Base-by-base conservation (phyloP, 2,329 filamentous ascomycete species). In the Cladophialophora chaetospira region DNA sequence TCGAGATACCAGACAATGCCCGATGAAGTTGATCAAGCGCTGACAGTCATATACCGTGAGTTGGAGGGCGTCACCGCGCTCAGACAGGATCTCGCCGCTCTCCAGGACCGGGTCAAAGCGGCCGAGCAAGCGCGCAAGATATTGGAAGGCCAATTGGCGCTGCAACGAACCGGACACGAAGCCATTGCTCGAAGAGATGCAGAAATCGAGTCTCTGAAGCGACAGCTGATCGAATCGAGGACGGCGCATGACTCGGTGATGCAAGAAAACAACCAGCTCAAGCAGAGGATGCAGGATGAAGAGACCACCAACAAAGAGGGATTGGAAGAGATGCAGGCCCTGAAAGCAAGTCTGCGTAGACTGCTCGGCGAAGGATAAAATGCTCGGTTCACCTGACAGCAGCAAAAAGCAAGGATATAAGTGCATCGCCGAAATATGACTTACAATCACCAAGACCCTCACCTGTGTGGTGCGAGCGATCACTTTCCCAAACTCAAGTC, bases 271-370 rank as follows among this genome's bases (percentile, higher is more conserved):
- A 26, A 19, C 26, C 13, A 19, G 17, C 49, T 52, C 15, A 43
- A 52, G 25, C 49, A 52, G 11, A 35, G 26, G 5, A 35, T 44
- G 38, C 36, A 31, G 25, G 49, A 44, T 3, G 23, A 52, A 23
- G 35, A 43, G 38, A 44, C 2, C 29, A 38, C 36, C 15, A 23
- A 5, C 25, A 31, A 44, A 25, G 36, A 35, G 9, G 26, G 28
- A 21, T 23, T 52, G 49, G 49, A 52, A n/a, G 49, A 43, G 28
- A 31, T 52, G 49, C 21, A 44, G 26, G 36, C 36, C 11, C 38
- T 52, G 28, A 52, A 52, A 23, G 38, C 38, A 17, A 52, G 49
- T 52, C 49, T 52, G 23, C 49, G 49, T 36, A 33, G 49, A 17
- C 25, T 42, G 25, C 49, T 52, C 15, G 49, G 28, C n/a, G 33